Conservation (phyloP, 2,329 filamentous ascomycete species). For the Pseudogymnoascus sp. region DNA sequence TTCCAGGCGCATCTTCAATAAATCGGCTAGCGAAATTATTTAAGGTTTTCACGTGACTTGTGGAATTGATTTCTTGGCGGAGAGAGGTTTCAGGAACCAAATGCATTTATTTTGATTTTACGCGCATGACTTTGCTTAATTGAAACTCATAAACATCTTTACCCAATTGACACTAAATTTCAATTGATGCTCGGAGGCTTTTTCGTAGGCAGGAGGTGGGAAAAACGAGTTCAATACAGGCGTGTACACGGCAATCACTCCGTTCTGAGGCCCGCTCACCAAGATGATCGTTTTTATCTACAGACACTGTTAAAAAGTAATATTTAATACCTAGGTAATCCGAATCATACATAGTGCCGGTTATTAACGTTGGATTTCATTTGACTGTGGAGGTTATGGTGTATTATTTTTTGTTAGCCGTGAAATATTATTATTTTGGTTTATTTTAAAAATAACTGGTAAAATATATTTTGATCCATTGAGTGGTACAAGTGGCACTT, state of each 20-base stretch:
- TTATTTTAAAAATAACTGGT: neutral
- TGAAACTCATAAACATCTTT: neutral
- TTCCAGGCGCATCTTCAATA: slow-evolving; percentile 1
- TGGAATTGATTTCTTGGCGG: neutral
- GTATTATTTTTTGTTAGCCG: neutral
- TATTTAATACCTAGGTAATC: neutral
- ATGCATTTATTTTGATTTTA: neutral
- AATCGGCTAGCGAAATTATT: slow-evolving; percentile 10
- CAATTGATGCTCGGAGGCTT: neutral
- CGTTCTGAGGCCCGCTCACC: neutral
- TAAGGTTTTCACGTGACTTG: slow-evolving; percentile 10
- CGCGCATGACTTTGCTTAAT: neutral
- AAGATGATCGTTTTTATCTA: neutral
- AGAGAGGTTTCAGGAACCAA: neutral
- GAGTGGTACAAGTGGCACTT: no score
- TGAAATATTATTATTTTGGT: neutral
- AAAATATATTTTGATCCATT: no score
- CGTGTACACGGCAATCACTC: neutral
- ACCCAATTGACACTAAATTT: neutral
- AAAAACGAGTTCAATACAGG: neutral
- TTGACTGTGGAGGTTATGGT: neutral
- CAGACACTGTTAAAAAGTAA: neutral
- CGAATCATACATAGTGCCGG: neutral
- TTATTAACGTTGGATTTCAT: neutral
- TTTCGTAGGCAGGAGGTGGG: neutral